Evolutionary conservation across 139 green algal species (phyloP).

Genomic region (Coccomyxa sp.): DNA sequence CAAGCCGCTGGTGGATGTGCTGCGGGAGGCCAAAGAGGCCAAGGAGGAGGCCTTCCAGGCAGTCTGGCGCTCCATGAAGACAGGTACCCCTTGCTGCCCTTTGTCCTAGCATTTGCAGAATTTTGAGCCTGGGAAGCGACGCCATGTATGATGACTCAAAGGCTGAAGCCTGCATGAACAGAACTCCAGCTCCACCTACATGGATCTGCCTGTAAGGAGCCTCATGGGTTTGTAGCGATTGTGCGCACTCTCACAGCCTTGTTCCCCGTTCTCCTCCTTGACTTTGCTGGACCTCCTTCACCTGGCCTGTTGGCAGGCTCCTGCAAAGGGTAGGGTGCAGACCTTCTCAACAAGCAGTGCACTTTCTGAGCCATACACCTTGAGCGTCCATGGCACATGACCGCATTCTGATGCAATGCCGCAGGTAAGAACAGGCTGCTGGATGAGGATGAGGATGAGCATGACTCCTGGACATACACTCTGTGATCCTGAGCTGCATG

Average conservation of each 20-base stretch:
- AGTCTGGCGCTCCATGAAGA: slow-evolving; percentile 80
- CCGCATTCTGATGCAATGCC: neutral
- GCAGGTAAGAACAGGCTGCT: slow-evolving; percentile 80
- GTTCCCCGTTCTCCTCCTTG: too few relatives aligned
- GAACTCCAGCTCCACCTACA: neutral
- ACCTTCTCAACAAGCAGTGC: neutral
- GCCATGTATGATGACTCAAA: neutral
- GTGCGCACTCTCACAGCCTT: too few relatives aligned
- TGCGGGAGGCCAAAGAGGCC: slow-evolving; percentile 64
- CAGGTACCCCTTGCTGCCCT: slow-evolving; percentile 15
- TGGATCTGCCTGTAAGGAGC: neutral
- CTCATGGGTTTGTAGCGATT: too few relatives aligned
- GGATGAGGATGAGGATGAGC: slow-evolving; percentile 65
- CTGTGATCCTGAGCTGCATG: neutral
- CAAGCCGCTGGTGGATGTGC: slow-evolving; percentile 67
- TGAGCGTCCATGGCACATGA: neutral
- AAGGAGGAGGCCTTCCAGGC: slow-evolving; percentile 77
- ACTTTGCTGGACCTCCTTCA: neutral
- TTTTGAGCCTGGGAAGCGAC: neutral
- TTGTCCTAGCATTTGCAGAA: neutral
- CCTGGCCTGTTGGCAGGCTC: neutral
- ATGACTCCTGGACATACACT: neutral
- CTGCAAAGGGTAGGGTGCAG: neutral
- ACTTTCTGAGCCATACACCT: neutral
- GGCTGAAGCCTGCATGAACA: neutral